These are phyloP conservation scores for Phanerochaete carnosa DNA, from an alignment of 768 basidiomycete genomes.

Conservation along the genomic window DNA sequence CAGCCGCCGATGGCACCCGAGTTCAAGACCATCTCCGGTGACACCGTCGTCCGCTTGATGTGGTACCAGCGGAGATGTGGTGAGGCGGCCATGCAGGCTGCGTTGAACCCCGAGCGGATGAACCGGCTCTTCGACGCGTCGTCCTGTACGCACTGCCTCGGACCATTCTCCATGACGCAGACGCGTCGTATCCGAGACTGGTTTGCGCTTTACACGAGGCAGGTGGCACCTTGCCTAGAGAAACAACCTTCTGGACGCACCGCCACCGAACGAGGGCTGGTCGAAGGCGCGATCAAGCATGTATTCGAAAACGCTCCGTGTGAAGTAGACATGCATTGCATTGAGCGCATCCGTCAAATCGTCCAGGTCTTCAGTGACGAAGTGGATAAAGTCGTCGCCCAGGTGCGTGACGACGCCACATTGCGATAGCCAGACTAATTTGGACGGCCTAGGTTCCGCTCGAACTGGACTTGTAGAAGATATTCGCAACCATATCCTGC, in stretches of 20 bases:
- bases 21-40: slow-evolving; percentile 8
- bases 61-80: slow-evolving; percentile 11
- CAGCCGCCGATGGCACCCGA: slow-evolving; percentile 10
- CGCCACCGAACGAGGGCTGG: background rate
- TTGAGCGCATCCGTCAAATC: slow-evolving; percentile 3
- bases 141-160: slow-evolving; percentile 2
- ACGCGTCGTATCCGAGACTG: background rate
- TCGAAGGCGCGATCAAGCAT: background rate
- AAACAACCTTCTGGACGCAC: slow-evolving; percentile 1
- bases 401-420: background rate
- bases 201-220: background rate
- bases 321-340: slow-evolving; percentile 1
- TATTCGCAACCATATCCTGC: no score
- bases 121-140: background rate
- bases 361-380: background rate
- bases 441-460: background rate
- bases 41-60: slow-evolving; percentile 6
- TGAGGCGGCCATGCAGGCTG: background rate
- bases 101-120: background rate
- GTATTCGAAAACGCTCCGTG: background rate
- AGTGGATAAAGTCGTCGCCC: slow-evolving; percentile 1
- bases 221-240: background rate
- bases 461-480: slow-evolving; percentile 3
- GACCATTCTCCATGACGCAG: background rate
- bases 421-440: background rate